phyloP scores from a whole-genome alignment of 164 flowering plant species.

The Kalanchoe fedtschenkoi region DNA sequence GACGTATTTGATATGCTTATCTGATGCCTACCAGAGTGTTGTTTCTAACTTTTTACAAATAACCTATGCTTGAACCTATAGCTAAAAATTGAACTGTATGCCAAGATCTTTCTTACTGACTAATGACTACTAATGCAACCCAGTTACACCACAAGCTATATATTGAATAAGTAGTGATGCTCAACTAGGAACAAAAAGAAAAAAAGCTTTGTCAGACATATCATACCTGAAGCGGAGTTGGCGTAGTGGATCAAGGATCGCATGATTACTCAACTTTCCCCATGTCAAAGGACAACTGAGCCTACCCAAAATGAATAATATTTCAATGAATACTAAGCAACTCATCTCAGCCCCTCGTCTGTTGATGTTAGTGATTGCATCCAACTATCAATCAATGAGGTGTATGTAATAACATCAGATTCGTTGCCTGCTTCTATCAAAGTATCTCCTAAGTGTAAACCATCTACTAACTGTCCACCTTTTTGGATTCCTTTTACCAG shows the following conservation, averaged over 20 bases:
- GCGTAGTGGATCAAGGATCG: background rate
- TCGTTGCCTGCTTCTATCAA: conserved; percentile 30
- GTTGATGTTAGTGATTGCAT: conserved; percentile 3
- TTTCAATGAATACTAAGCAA: background rate
- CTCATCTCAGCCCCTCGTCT: background rate
- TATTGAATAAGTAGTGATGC: background rate
- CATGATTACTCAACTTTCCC: background rate
- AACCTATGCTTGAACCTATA: too few relatives aligned
- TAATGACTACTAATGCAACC: background rate
- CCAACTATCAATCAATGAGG: conserved; percentile 39
- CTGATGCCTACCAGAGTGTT: too few relatives aligned
- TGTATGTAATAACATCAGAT: conserved; percentile 44
- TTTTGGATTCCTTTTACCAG: conserved; percentile 35
- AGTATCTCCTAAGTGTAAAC: conserved; percentile 32
- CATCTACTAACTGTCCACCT: conserved; percentile 39
- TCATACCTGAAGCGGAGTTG: background rate
- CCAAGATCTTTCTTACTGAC: background rate
- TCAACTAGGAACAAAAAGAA: background rate
- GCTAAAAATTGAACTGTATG: background rate
- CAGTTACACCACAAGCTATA: background rate
- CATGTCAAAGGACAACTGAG: background rate
- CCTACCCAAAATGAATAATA: background rate
- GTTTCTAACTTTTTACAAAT: too few relatives aligned
- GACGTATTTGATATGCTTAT: too few relatives aligned
- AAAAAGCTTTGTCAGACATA: background rate